Conservation (phyloP, 352 stramenopile species). For the Globisporangium parvum region DNA sequence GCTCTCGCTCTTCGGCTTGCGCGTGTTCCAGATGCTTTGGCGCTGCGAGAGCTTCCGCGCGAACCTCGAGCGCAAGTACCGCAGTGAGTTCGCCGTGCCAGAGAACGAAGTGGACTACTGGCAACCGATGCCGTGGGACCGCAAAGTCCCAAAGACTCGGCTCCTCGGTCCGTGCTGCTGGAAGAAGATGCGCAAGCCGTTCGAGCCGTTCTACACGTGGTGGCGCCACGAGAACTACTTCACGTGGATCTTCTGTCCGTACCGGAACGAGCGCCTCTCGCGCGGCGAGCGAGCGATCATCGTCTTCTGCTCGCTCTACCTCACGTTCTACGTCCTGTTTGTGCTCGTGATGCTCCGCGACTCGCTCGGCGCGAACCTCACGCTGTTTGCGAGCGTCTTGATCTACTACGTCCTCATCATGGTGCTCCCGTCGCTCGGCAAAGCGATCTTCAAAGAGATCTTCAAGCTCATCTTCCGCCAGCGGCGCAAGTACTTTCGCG, state of each 20-base stretch:
- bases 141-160: slow-evolving; percentile 61
- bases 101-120: slow-evolving; percentile 71
- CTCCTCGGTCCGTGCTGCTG: slow-evolving; percentile 59
- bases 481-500: slow-evolving; percentile 56
- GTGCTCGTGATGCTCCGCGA: slow-evolving; percentile 55
- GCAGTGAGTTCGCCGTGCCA: slow-evolving; percentile 36
- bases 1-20: slow-evolving; percentile 42
- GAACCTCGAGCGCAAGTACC: slow-evolving; percentile 60
- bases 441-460: slow-evolving; percentile 67
- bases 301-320: slow-evolving; percentile 61
- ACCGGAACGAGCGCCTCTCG: slow-evolving; percentile 58
- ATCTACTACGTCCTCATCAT: slow-evolving; percentile 51
- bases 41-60: slow-evolving; percentile 53
- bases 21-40: slow-evolving; percentile 52
- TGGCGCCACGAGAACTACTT: slow-evolving; percentile 78
- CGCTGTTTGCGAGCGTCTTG: slow-evolving; percentile 30
- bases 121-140: slow-evolving; percentile 63
- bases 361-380: slow-evolving; percentile 28
- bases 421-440: slow-evolving; percentile 47
- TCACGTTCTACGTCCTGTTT: slow-evolving; percentile 73
- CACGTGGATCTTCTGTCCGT: slow-evolving; percentile 68
- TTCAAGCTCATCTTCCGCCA: slow-evolving; percentile 75
- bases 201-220: slow-evolving; percentile 70
- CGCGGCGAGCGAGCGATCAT: slow-evolving; percentile 55
- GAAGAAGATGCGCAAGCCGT: slow-evolving; percentile 51